Percentiles rank a stretch among this genome's conserved stretches.
These are phyloP conservation scores for Escallonia rubra DNA, from an alignment of 129 eudicot genomes.

Conservation along the genomic window DNA sequence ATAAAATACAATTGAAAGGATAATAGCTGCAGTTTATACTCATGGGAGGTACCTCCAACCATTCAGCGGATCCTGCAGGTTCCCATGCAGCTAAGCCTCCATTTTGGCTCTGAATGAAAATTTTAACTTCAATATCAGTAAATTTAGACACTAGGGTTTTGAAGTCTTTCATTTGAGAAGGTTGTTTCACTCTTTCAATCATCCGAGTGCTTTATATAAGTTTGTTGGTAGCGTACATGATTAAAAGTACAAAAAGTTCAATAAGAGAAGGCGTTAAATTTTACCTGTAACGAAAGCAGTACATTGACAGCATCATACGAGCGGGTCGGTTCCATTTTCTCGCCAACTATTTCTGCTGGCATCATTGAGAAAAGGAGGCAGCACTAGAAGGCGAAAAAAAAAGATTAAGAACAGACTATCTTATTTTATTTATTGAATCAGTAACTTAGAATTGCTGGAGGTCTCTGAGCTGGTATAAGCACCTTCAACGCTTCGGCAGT, in stretches of 20 bases:
- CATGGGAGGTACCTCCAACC: constrained; percentile 82
- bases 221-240: too few relatives aligned
- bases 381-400: constrained; percentile 43
- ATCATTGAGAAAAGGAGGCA: constrained; percentile 65
- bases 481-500: constrained; percentile 91
- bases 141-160: too few relatives aligned
- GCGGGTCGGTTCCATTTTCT: constrained; percentile 44
- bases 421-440: background rate
- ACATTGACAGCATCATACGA: constrained; percentile 72
- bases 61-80: constrained; percentile 66
- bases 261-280: background rate
- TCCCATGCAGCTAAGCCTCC: constrained; percentile 97
- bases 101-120: constrained; percentile 91
- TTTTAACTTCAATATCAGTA: too few relatives aligned
- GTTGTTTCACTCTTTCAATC: too few relatives aligned
- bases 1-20: too few relatives aligned
- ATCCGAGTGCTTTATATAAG: too few relatives aligned
- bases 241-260: too few relatives aligned
- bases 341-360: constrained; percentile 88
- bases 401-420: background rate
- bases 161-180: too few relatives aligned
- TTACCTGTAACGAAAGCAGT: constrained; percentile 78
- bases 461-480: background rate
- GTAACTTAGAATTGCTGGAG: constrained; percentile 2
- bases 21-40: too few relatives aligned